phyloP scores from a whole-genome alignment of 2,329 filamentous ascomycete genomes.

The Helotiales sp. region DNA sequence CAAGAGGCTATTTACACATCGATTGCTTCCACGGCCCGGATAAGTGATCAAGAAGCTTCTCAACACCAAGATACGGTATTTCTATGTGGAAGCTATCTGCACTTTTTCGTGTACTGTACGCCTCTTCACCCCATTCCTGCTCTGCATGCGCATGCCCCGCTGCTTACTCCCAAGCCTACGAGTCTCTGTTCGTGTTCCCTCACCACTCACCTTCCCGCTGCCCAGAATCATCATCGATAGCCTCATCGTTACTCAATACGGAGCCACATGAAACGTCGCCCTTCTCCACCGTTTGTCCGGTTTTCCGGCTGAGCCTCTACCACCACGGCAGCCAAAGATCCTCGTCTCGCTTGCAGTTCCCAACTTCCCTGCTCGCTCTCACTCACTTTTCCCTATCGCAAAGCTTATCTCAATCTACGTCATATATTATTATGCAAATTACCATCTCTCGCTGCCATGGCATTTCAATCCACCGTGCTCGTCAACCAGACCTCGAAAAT shows the following conservation, averaged over 20 bases:
- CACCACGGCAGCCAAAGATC: neutral
- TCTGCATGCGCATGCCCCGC: neutral
- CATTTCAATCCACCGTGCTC: neutral
- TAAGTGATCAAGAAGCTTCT: neutral
- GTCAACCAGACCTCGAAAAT: neutral
- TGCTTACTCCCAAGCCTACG: neutral
- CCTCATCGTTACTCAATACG: neutral
- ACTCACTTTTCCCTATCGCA: neutral
- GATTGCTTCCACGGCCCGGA: neutral
- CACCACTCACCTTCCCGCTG: neutral
- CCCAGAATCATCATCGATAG: neutral
- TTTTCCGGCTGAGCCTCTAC: neutral
- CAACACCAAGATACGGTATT: neutral
- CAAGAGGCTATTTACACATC: neutral
- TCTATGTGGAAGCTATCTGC: neutral
- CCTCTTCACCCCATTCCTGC: neutral
- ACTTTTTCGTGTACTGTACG: neutral
- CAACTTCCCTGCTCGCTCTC: neutral
- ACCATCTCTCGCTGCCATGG: neutral
- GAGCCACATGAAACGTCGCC: neutral
- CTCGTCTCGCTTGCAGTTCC: neutral
- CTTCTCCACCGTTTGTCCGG: neutral
- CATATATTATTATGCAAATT: neutral
- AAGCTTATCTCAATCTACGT: neutral
- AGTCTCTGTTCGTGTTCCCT: neutral